Evolutionary conservation across 2,329 filamentous ascomycete species (phyloP).

Genomic region (Uncinocarpus reesii): DNA sequence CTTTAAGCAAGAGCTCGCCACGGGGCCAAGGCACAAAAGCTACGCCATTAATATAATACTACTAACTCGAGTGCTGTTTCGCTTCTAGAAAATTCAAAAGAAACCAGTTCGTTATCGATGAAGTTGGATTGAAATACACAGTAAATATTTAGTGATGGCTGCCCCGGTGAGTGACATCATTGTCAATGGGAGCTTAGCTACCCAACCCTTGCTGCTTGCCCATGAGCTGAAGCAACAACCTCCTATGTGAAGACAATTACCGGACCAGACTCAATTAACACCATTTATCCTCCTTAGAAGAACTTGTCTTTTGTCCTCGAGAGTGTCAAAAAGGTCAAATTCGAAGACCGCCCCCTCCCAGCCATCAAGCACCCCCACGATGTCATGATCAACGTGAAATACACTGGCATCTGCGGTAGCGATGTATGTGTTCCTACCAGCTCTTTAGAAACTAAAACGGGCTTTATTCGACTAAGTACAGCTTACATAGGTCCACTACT

Average conservation of each 20-base stretch:
- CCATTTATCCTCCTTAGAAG: slow-evolving; percentile 31
- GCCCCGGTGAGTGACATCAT: slow-evolving; percentile 6
- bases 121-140: neutral
- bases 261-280: too few species aligned
- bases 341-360: slow-evolving; percentile 65
- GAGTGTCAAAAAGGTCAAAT: slow-evolving; percentile 60
- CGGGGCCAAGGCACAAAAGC: neutral
- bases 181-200: neutral
- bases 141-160: neutral
- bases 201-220: neutral
- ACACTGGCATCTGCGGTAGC: slow-evolving; percentile 80
- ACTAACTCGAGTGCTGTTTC: too few species aligned
- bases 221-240: neutral
- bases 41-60: too few species aligned
- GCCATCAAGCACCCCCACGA: slow-evolving; percentile 56
- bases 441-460: neutral
- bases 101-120: too few species aligned
- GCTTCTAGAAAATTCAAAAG: too few species aligned
- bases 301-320: slow-evolving; percentile 80
- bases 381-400: slow-evolving; percentile 71
- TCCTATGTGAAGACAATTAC: neutral
- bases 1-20: neutral
- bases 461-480: neutral
- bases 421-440: slow-evolving; percentile 44
- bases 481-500: slow-evolving; percentile 37